phyloP scores from a whole-genome alignment of 768 basidiomycete genomes.

The Rhodosporidiobolus sp. region DNA sequence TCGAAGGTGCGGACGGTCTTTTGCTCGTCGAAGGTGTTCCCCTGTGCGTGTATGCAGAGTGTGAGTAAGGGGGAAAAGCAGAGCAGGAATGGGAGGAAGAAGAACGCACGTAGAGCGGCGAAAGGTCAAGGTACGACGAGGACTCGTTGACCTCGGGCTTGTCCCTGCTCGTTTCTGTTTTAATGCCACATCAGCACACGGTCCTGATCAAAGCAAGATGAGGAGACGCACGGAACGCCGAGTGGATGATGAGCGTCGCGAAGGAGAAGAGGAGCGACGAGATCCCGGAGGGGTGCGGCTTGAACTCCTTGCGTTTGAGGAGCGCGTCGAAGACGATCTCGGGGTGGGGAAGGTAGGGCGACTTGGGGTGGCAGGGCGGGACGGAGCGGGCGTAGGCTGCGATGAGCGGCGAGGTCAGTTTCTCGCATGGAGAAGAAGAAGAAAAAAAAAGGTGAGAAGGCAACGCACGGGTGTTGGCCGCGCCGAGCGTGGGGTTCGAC shows the following conservation, averaged over 20 bases:
- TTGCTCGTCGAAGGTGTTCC: conserved; percentile 57
- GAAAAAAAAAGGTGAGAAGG: neutral
- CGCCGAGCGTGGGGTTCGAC: conserved; percentile 66
- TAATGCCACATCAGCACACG: too few relatives aligned
- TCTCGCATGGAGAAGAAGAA: neutral
- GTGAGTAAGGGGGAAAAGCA: neutral
- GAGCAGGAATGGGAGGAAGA: neutral
- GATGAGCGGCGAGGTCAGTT: too few relatives aligned
- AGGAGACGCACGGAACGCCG: too few relatives aligned
- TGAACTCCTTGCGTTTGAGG: conserved; percentile 63
- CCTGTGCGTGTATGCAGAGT: conserved; percentile 42
- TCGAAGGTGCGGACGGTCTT: conserved; percentile 59
- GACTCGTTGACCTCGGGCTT: conserved; percentile 55
- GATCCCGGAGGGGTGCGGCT: conserved; percentile 63
- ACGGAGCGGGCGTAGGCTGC: conserved; percentile 36
- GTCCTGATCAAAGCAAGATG: too few relatives aligned
- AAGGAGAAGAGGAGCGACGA: conserved; percentile 51
- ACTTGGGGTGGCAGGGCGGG: conserved; percentile 17
- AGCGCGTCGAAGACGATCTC: conserved; percentile 68
- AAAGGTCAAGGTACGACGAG: conserved; percentile 73
- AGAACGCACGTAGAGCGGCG: conserved; percentile 58
- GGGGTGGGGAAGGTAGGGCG: conserved; percentile 55
- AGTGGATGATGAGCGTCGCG: conserved; percentile 52
- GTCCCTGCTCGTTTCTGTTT: conserved; percentile 57
- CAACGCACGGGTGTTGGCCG: conserved; percentile 59